phyloP scores from a whole-genome alignment of 441 rosid genomes.

The Gossypium davidsonii region DNA sequence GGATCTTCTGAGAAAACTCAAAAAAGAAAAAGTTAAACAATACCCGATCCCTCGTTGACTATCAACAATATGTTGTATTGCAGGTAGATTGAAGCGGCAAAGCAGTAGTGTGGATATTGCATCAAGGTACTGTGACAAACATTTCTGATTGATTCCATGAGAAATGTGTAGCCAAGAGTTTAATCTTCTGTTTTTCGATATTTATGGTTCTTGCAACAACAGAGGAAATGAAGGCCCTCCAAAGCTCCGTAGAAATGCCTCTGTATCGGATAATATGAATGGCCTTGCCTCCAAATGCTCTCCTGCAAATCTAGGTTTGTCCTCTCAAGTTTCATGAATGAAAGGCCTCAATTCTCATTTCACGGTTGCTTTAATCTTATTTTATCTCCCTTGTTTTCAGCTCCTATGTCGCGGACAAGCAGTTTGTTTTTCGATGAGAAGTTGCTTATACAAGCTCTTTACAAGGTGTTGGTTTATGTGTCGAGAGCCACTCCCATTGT shows the following conservation, averaged over 20 bases:
- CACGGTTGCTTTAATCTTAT: neutral
- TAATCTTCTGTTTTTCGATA: neutral
- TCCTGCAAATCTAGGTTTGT: slow-evolving; percentile 50
- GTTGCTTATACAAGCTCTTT: slow-evolving; percentile 72
- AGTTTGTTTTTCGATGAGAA: slow-evolving; percentile 88
- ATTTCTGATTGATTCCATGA: neutral
- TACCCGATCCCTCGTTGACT: neutral
- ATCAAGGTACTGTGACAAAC: slow-evolving; percentile 38
- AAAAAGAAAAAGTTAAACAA: no score
- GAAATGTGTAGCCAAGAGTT: neutral
- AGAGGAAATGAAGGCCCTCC: slow-evolving; percentile 47
- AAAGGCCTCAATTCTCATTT: neutral
- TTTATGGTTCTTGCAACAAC: slow-evolving; percentile 13
- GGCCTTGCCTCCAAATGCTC: slow-evolving; percentile 33
- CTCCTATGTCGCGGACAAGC: slow-evolving; percentile 52
- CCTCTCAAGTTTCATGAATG: neutral
- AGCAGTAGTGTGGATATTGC: slow-evolving; percentile 56
- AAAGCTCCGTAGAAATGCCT: slow-evolving; percentile 62
- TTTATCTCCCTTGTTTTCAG: slow-evolving; percentile 23
- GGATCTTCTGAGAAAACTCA: no score
- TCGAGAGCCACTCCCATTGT: slow-evolving; percentile 72
- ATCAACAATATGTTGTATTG: slow-evolving; percentile 10
- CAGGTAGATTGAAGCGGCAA: slow-evolving; percentile 64
- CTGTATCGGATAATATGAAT: slow-evolving; percentile 58
- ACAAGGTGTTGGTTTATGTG: slow-evolving; percentile 68